Base-by-base conservation (phyloP, 108 stramenopile species). In the Skeletonema tropicum region DNA sequence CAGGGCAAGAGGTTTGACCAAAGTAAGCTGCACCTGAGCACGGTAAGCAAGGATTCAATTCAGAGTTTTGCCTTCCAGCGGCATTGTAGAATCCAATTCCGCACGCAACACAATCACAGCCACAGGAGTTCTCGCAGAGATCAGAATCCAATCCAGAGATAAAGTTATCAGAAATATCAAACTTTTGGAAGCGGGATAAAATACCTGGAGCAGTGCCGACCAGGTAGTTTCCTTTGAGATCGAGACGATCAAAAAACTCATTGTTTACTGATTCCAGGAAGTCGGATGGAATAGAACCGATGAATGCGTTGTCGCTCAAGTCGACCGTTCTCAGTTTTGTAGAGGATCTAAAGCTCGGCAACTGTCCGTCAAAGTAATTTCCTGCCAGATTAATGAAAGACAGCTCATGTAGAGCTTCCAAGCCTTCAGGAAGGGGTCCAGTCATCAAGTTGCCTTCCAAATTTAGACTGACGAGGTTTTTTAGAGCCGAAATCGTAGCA, bases 41-140 rank as follows among this genome's bases (percentile, higher is more conserved):
- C 33, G 26, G 10, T n/a, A 21, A 12, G 73, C 78, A 79, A 30
- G 26, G 14, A 29, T 71, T 61, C 6, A 13, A 30, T 39, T 74
- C 60, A 26, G 78, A 71, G 38, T 71, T 64, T 68, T 79, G 78
- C 30, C 60, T 49, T 49, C 92, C 92, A 55, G 71, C 38, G 8
- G 71, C 77, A 66, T 89, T 87, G 72, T 84, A 93, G 21, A 87
- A 89, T 11, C 84, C 84, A 26, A 87, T 55, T 10, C 84, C 85
- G 65, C 92, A 93, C 11, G 89, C 66, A 45, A 90, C 82, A 13
- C 73, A 73, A 61, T 79, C 68, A 23, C 78, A 79, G 12, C 73
- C 78, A 55, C 74, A 79, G 38, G 66, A 36, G 39, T 77, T 57
- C 38, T 77, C 71, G 55, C 92, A 93, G 39, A 93, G 76, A 23